These are phyloP conservation scores for Leccinum olivaceopallidum DNA, from an alignment of 768 basidiomycete genomes.

Conservation along the genomic window DNA sequence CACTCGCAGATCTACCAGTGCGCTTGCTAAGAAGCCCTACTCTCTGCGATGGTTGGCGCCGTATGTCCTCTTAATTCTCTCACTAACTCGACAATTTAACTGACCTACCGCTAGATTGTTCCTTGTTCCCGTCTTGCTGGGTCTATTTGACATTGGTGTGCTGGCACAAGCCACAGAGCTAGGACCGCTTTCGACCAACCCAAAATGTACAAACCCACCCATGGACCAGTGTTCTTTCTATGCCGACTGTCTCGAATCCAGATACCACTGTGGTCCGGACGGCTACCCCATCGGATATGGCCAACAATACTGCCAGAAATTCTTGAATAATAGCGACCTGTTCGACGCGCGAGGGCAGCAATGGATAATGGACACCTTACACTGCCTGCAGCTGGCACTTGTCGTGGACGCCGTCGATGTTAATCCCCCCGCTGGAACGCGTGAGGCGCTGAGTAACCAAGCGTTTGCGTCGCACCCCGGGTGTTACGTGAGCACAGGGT, in stretches of 20 bases:
- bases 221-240: conserved; percentile 38
- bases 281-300: background rate
- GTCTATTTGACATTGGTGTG: background rate
- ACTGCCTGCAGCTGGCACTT: conserved; percentile 20
- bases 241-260: background rate
- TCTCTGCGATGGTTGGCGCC: background rate
- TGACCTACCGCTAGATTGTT: background rate
- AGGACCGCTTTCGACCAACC: background rate
- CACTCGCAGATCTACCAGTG: background rate
- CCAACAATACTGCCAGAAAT: background rate
- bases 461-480: background rate
- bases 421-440: conserved; percentile 4
- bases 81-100: background rate
- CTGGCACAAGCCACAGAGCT: background rate
- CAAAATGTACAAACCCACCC: conserved; percentile 33
- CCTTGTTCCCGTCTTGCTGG: background rate
- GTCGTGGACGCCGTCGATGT: conserved; percentile 36
- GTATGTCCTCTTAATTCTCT: background rate
- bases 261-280: background rate
- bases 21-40: background rate
- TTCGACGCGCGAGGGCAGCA: background rate
- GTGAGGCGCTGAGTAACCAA: background rate
- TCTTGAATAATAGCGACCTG: background rate
- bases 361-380: background rate
- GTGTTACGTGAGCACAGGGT: conserved; percentile 32